Conservation (phyloP, 1,284 basidiomycete species). For the Fomitopsis betulina region DNA sequence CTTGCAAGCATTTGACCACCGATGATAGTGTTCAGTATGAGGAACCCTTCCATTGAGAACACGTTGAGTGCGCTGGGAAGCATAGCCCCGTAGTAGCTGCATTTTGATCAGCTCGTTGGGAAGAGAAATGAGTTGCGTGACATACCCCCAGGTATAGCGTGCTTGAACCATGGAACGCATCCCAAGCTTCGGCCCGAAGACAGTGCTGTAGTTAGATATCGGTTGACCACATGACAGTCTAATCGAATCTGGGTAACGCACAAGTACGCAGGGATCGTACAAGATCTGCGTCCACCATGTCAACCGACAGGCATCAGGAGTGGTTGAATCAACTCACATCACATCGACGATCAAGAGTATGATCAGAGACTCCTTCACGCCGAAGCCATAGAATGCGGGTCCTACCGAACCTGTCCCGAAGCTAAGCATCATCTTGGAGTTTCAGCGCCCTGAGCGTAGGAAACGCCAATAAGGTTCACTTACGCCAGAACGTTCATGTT, state of each 20-base stretch:
- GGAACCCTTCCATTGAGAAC: constrained; percentile 61
- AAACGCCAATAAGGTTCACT: constrained; percentile 9
- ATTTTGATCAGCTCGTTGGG: neutral
- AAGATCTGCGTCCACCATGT: constrained; percentile 16
- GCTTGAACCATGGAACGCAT: constrained; percentile 63
- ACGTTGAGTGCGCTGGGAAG: constrained; percentile 66
- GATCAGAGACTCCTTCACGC: constrained; percentile 44
- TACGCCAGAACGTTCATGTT: constrained; percentile 57
- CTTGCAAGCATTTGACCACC: constrained; percentile 72
- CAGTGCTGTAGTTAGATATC: constrained; percentile 33
- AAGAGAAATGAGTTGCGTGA: neutral
- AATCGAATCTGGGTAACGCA: constrained; percentile 26
- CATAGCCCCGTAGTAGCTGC: constrained; percentile 56
- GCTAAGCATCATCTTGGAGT: constrained; percentile 24
- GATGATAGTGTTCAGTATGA: constrained; percentile 71
- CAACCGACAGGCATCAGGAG: neutral
- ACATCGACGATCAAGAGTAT: constrained; percentile 50
- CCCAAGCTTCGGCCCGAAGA: constrained; percentile 60
- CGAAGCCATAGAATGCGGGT: constrained; percentile 54
- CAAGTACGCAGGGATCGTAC: constrained; percentile 47
- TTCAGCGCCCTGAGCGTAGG: neutral
- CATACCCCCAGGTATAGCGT: constrained; percentile 50
- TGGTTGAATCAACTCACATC: constrained; percentile 36
- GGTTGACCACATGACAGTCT: neutral
- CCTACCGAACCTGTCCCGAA: constrained; percentile 55